Percentiles rank a stretch among this genome's conserved stretches.
Conservation (phyloP, 495 filamentous ascomycete species). For the Ramalina intermedia region DNA sequence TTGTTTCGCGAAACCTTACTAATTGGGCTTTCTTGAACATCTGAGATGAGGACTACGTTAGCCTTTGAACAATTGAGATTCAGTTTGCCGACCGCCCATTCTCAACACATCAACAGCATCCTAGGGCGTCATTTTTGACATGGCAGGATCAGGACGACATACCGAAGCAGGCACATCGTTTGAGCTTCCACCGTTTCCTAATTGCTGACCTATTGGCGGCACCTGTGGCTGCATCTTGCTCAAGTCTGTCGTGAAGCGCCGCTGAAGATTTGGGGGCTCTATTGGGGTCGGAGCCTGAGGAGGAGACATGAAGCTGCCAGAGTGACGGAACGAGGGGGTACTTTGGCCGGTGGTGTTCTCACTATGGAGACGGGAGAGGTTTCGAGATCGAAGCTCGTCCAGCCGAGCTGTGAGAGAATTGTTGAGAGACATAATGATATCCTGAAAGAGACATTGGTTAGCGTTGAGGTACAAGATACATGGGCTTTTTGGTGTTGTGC, state of each 20-base stretch:
- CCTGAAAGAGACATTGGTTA: not conserved
- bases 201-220: slow-evolving; percentile 52
- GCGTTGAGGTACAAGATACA: slow-evolving; percentile 1
- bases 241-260: slow-evolving; percentile 87
- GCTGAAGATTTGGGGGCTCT: slow-evolving; percentile 58
- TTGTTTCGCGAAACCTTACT: slow-evolving; percentile 16
- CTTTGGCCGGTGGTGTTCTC: slow-evolving; percentile 55
- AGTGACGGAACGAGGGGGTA: slow-evolving; percentile 52
- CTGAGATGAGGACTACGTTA: slow-evolving; percentile 10
- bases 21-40: slow-evolving; percentile 31
- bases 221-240: slow-evolving; percentile 64
- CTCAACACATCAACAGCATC: not conserved
- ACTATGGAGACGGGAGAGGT: slow-evolving; percentile 55
- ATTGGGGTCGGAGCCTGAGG: slow-evolving; percentile 43
- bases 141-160: slow-evolving; percentile 11
- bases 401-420: slow-evolving; percentile 49
- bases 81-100: not conserved
- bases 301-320: slow-evolving; percentile 35
- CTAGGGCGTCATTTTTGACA: too few species aligned
- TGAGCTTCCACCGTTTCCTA: slow-evolving; percentile 38
- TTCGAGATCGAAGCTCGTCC: slow-evolving; percentile 66
- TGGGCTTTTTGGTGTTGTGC: not conserved
- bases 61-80: slow-evolving; percentile 2
- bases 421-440: slow-evolving; percentile 46
- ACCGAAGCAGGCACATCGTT: slow-evolving; percentile 44